phyloP scores from a whole-genome alignment of 371 early-diverging fungal species.

The Mucor sp. region DNA sequence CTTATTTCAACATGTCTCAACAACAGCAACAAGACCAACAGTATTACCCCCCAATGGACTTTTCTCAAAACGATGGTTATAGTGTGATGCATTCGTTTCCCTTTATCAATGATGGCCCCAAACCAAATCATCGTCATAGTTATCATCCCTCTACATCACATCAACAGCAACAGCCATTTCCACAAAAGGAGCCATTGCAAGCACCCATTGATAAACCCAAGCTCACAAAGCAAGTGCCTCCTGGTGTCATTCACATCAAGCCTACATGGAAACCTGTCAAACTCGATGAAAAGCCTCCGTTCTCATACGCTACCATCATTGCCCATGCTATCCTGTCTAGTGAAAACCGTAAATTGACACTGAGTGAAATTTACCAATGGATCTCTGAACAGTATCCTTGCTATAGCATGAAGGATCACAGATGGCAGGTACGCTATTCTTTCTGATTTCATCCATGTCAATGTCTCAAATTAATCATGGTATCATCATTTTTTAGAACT shows the following conservation, averaged over 20 bases:
- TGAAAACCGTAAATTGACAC: slow-evolving; percentile 74
- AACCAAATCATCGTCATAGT: not conserved
- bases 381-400: slow-evolving; percentile 80
- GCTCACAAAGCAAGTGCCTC: slow-evolving; percentile 4
- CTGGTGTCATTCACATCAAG: slow-evolving; percentile 26
- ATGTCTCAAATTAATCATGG: not conserved
- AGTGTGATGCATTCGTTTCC: slow-evolving; percentile 11
- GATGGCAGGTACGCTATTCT: slow-evolving; percentile 76
- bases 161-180: not conserved
- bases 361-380: slow-evolving; percentile 94
- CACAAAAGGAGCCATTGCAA: not conserved
- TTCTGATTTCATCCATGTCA: not conserved
- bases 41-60: not conserved
- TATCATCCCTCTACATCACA: not conserved
- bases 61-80: slow-evolving; percentile 1
- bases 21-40: not conserved
- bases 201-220: not conserved
- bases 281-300: slow-evolving; percentile 74
- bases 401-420: slow-evolving; percentile 69
- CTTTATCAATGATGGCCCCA: slow-evolving; percentile 14
- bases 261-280: slow-evolving; percentile 48
- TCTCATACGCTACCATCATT: slow-evolving; percentile 92
- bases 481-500: not conserved
- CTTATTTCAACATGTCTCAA: not conserved
- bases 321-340: slow-evolving; percentile 86